Evolutionary conservation across 208 protist species (phyloP).

Genomic region (Trypanosoma lewisi): DNA sequence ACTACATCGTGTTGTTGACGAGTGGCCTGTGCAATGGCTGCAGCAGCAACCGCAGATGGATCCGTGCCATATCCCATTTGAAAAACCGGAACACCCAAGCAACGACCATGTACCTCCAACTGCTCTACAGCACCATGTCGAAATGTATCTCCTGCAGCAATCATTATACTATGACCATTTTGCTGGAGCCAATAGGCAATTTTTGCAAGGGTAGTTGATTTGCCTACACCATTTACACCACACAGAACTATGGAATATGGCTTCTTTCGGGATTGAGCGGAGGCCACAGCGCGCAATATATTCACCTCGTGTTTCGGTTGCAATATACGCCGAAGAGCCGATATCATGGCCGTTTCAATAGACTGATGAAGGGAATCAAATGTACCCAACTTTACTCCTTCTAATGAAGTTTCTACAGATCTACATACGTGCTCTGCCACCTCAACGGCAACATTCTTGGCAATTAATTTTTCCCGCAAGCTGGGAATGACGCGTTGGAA

Average conservation of each 20-base stretch:
- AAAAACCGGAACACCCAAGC: slow-evolving; percentile 94
- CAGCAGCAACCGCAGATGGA: slow-evolving; percentile 90
- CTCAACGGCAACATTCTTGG: slow-evolving; percentile 98
- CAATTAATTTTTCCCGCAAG: slow-evolving; percentile 93
- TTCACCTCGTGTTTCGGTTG: slow-evolving; percentile 95
- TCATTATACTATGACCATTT: slow-evolving; percentile 90
- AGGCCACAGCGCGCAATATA: slow-evolving; percentile 92
- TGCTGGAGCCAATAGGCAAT: slow-evolving; percentile 96
- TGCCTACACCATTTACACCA: slow-evolving; percentile 99
- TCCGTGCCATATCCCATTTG: slow-evolving; percentile 97
- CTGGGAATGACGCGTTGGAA: slow-evolving; percentile 88
- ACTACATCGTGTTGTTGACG: slow-evolving; percentile 94
- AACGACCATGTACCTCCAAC: slow-evolving; percentile 94
- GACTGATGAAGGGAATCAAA: slow-evolving; percentile 86
- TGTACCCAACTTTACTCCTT: slow-evolving; percentile 91
- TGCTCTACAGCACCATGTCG: slow-evolving; percentile 99
- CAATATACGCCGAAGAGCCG: slow-evolving; percentile 93
- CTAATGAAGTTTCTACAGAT: slow-evolving; percentile 89
- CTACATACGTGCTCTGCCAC: slow-evolving; percentile 96
- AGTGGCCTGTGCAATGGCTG: slow-evolving; percentile 91
- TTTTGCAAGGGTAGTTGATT: slow-evolving; percentile 99
- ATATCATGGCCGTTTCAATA: slow-evolving; percentile 85
- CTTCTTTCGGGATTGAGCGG: slow-evolving; percentile 54
- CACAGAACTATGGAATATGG: slow-evolving; percentile 98
- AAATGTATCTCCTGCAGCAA: slow-evolving; percentile 99